phyloP scores from a whole-genome alignment of 257 asterid genomes.

The Forsythia viridissima region DNA sequence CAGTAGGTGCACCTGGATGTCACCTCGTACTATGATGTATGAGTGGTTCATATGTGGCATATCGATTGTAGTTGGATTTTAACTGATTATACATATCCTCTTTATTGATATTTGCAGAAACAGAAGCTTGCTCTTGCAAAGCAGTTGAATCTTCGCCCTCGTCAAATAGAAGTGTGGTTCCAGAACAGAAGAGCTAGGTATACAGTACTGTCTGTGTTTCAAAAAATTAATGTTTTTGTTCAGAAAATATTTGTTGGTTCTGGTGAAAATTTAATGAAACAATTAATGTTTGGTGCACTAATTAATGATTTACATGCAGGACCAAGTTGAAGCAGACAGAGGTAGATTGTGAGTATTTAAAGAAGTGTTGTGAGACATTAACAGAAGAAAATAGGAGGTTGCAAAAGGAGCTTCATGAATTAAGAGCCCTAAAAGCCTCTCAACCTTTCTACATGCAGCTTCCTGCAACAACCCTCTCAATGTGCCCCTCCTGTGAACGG shows the following conservation, averaged over 20 bases:
- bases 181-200: conserved; percentile 95
- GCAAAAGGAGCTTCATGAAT: conserved; percentile 82
- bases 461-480: conserved; percentile 88
- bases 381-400: conserved; percentile 83
- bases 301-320: conserved; percentile 34
- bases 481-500: conserved; percentile 91
- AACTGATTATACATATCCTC: background rate
- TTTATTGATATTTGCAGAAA: conserved; percentile 46
- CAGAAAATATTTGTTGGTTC: background rate
- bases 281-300: conserved; percentile 15
- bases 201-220: background rate
- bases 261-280: conserved; percentile 34
- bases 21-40: no score
- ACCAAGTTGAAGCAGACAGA: conserved; percentile 95
- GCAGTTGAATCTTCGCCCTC: conserved; percentile 83
- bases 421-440: conserved; percentile 75
- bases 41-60: no score
- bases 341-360: conserved; percentile 90
- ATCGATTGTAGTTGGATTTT: background rate
- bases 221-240: background rate
- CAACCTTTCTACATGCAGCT: conserved; percentile 84
- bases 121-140: conserved; percentile 78
- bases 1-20: no score
- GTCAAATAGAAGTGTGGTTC: conserved; percentile 96
- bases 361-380: conserved; percentile 78